phyloP scores from a whole-genome alignment of 2,329 filamentous ascomycete species.

The Penicillium sp. region DNA sequence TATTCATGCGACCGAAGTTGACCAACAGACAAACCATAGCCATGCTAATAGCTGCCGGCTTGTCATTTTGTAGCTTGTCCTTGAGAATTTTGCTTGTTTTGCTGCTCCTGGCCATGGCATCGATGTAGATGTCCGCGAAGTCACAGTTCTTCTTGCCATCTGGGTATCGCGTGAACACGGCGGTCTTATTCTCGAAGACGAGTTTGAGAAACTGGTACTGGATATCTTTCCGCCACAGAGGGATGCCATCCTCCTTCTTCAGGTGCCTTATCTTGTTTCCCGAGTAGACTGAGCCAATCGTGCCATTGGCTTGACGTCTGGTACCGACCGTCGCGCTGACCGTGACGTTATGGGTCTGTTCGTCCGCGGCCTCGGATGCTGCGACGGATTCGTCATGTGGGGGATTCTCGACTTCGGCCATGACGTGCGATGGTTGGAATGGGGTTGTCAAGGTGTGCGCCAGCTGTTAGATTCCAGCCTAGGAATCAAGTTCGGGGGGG shows the following conservation, averaged over 20 bases:
- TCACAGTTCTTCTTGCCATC: constrained; percentile 71
- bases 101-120: constrained; percentile 97
- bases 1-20: constrained; percentile 98
- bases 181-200: constrained; percentile 62
- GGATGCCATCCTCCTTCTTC: constrained; percentile 68
- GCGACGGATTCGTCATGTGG: constrained; percentile 40
- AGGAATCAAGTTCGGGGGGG: constrained; percentile 8
- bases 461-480: constrained; percentile 6
- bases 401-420: constrained; percentile 39
- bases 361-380: constrained; percentile 39
- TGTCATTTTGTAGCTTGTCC: constrained; percentile 91
- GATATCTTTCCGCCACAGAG: constrained; percentile 67
- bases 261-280: constrained; percentile 68
- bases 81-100: constrained; percentile 99
- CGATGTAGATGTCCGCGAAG: constrained; percentile 96
- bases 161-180: constrained; percentile 89
- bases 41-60: constrained; percentile 93
- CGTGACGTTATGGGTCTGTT: constrained; percentile 40
- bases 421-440: constrained; percentile 19
- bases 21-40: constrained; percentile 98
- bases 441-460: constrained; percentile 5
- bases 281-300: constrained; percentile 66
- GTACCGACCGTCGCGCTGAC: constrained; percentile 50
- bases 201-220: constrained; percentile 65
- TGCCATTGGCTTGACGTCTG: constrained; percentile 64